These are phyloP conservation scores for Lineolata rhizophorae DNA, from an alignment of 495 filamentous ascomycete species.

Conservation along the genomic window DNA sequence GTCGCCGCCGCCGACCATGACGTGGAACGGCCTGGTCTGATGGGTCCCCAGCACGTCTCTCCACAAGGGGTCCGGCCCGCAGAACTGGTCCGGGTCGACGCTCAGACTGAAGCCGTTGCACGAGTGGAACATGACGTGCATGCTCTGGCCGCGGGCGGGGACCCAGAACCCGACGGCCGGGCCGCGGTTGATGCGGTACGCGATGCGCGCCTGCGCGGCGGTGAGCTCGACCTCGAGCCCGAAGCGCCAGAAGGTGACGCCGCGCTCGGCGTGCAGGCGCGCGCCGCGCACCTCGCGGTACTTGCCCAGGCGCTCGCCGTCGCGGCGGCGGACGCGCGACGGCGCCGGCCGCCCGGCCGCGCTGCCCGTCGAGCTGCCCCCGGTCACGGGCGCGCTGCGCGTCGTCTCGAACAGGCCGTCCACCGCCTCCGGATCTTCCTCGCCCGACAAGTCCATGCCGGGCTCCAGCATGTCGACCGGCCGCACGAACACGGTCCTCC, in stretches of 20 bases:
- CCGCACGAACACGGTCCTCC: slow-evolving; percentile 60
- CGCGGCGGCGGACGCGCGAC: slow-evolving; percentile 7
- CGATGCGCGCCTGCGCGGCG: slow-evolving; percentile 56
- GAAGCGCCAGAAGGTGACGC: slow-evolving; percentile 92
- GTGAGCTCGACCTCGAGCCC: slow-evolving; percentile 77
- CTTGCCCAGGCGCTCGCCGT: slow-evolving; percentile 55
- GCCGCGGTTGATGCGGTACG: slow-evolving; percentile 85
- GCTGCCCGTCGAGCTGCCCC: slow-evolving; percentile 19
- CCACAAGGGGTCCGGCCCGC: slow-evolving; percentile 91
- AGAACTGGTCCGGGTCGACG: slow-evolving; percentile 55
- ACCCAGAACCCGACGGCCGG: slow-evolving; percentile 90
- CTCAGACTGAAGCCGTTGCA: slow-evolving; percentile 86
- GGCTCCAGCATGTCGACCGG: slow-evolving; percentile 66
- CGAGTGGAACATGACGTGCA: slow-evolving; percentile 98
- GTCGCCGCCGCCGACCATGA: slow-evolving; percentile 95
- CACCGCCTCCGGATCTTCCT: slow-evolving; percentile 64
- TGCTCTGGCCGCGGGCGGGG: slow-evolving; percentile 58
- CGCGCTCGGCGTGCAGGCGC: slow-evolving; percentile 63
- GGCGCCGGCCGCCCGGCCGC: slow-evolving; percentile 4
- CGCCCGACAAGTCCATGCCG: slow-evolving; percentile 43
- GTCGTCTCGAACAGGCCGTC: slow-evolving; percentile 52
- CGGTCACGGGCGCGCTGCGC: slow-evolving; percentile 19
- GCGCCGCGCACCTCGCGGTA: slow-evolving; percentile 62
- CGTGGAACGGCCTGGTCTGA: slow-evolving; percentile 83
- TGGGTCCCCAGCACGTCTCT: slow-evolving; percentile 85